Base-by-base conservation (phyloP, 805 yeast genomes). In the Lipomyces mesembrius region DNA sequence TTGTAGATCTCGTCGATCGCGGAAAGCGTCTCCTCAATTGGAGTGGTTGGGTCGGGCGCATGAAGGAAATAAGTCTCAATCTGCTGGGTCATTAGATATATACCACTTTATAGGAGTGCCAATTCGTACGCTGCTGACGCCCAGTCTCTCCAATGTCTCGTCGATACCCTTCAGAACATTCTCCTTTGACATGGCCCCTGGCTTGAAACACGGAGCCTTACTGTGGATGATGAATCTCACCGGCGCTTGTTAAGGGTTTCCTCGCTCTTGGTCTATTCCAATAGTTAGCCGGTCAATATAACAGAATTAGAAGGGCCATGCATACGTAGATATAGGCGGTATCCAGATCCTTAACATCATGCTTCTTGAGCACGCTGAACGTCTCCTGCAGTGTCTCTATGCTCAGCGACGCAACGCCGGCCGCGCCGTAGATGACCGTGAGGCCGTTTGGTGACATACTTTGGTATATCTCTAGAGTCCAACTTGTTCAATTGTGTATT, bases 11-110 rank as follows among this genome's bases (percentile, higher is more conserved):
- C 72, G 35, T 70, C 54, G 11, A 74, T 65, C 32, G 73, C 63
- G 51, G 69, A 70, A 9, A 70, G 58, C 5, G 74, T 71, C 52
- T 73, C 75, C 43, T 69, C 74, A 27, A 71, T 57, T 0, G 72
- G 74, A 0, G 70, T 66, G 8, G 46, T 54, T 1, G 67, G 70
- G 49, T 74, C 76, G 3, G 76, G 75, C 34, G 68, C 46, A 58
- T 74, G 76, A 25, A 74, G 66, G 46, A 62, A 73, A 49, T 51
- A 68, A 11, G 64, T 73, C 5, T 72, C n/a, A n/a, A 54, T 22
- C 35, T 60, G 61, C 20, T 20, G n/a, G 2, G 37, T 14, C 12
- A 11, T n/a, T 54, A 9, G 11, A 49, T 2, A 49, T 35, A 25
- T 25, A 25, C 27, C 27, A 25, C 27, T 25, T 25, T 25, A 1